Evolutionary conservation across 2,329 filamentous ascomycete species (phyloP), one percentile per base, ranked within the genome.

Genomic region (Neurospora sp.): DNA sequence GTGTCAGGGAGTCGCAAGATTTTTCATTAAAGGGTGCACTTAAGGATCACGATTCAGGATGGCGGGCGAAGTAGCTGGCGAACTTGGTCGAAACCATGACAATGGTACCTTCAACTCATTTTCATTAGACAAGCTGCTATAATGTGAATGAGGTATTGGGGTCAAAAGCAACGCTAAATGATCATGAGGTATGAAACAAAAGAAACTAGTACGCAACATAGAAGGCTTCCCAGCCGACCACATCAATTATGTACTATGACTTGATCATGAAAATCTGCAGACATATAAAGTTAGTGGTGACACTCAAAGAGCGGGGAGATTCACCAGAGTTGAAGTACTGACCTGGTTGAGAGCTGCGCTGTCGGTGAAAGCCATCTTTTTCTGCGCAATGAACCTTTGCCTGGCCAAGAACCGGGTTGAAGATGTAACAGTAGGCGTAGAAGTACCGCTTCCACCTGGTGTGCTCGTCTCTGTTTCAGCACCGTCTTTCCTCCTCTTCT

Each of bases 301-400:
- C 62, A 66, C 8, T 13, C 8, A 38, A 28, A 13, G 23, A 17
- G 43, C 15, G n/a, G 17, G 58, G 69, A 62, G 46, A 39, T 62
- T n/a, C 7, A 52, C 19, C 7, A 15, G 28, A 62, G 52, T 33
- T 62, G 28, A 62, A 73, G 42, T 33, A 38, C 83, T 79, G 82
- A 94, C 92, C 89, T 97, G 93, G 79, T 94, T 95, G 77, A 98
- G 81, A 15, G 93, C 92, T 77, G 91, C 89, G 67, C 90, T 86
- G 79, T 97, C 92, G 82, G 93, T 86, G 71, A 93, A 87, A 2
- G 94, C 93, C 82, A 90, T 88, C 76, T 89, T 90, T 84, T 98
- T 98, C 76, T 96, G 92, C 70, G 91, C 91, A 76, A 98, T 97
- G 79, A 94, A 93, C 71, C 93, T 86, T 74, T 92, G 89, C 73